Base-by-base conservation (phyloP, 371 early-diverging fungal species). In the Modicella reniformis region DNA sequence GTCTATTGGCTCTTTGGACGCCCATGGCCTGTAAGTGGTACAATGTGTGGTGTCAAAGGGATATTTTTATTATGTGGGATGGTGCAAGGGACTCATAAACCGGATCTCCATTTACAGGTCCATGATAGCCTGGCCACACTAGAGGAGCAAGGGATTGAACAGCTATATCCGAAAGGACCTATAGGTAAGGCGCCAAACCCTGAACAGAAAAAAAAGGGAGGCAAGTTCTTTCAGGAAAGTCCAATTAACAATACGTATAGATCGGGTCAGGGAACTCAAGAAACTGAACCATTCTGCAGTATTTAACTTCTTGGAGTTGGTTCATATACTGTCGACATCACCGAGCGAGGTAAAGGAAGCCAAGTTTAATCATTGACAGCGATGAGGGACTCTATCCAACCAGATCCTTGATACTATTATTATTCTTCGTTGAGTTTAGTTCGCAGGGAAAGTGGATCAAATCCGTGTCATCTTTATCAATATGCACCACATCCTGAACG, bases 401-500 rank as follows among this genome's bases (percentile, higher is more conserved):
- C 40, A 34, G 32, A 28, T 2, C 30, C 34, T 50, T 28, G 23
- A 5, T 54, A 5, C 23, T 44, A 40, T 34, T 30, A 13, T 55
- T 49, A 12, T 29, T 15, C 34, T 28, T 30, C 30, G 3, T 40
- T 41, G 66, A 3, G 34, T 37, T 19, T 81, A 89, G 86, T 90
- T 82, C 72, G 84, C 84, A 6, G 70, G 81, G 15, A 81, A 85
- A 28, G 86, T 90, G 26, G 90, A 88, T 40, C 86, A 88, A 47
- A 86, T 91, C 51, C 87, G 90, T 54, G 84, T 87, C 8, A 88
- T 90, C 26, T 85, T 92, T 49, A 87, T 91, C 72, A 92, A 92
- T 56, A 89, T 89, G 85, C 91, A 91, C 80, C 91, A 91, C 70
- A 85, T 91, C 33, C 73, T 92, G 26, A 90, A 91, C 67, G 91